Percentiles rank a stretch among this genome's conserved stretches.
phyloP scores from a whole-genome alignment of 441 rosid genomes.

The Croton laevigatus region DNA sequence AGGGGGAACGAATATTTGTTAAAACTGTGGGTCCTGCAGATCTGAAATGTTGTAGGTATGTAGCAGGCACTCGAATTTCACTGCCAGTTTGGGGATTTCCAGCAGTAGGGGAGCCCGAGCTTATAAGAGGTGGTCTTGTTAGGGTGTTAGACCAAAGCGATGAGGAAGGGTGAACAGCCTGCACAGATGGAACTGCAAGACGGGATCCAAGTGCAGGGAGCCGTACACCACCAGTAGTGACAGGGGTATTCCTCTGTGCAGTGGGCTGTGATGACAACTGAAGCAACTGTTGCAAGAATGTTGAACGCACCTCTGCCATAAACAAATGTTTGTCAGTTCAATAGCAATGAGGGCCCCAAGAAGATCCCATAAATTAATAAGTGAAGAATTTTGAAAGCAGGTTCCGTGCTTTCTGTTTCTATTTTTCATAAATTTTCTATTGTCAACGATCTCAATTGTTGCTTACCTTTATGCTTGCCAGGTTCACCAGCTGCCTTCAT shows the following conservation, averaged over 20 bases:
- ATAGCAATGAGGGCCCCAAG: background rate
- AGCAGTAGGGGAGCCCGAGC: conserved; percentile 35
- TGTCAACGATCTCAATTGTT: conserved; percentile 7
- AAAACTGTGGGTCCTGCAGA: conserved; percentile 32
- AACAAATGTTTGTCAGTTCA: conserved; percentile 18
- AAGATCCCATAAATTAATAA: background rate
- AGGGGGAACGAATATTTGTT: conserved; percentile 19
- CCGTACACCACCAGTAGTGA: conserved; percentile 23
- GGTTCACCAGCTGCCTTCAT: conserved; percentile 29
- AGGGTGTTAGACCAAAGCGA: conserved; percentile 31
- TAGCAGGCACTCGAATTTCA: conserved; percentile 55
- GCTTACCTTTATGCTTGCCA: conserved; percentile 49
- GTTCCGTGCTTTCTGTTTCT: background rate
- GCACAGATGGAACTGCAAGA: conserved; percentile 26
- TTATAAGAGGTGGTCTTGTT: conserved; percentile 48
- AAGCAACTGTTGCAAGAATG: conserved; percentile 43
- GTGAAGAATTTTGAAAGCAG: background rate
- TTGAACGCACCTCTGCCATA: conserved; percentile 42
- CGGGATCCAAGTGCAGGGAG: conserved; percentile 16
- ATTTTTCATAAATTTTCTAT: background rate
- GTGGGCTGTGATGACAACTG: conserved; percentile 40
- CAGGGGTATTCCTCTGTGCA: conserved; percentile 32
- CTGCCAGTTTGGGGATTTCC: conserved; percentile 42
- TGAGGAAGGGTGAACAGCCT: conserved; percentile 23
- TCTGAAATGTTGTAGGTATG: conserved; percentile 59